Base-by-base conservation (phyloP, 2,329 filamentous ascomycete genomes). In the Curvularia sp. region DNA sequence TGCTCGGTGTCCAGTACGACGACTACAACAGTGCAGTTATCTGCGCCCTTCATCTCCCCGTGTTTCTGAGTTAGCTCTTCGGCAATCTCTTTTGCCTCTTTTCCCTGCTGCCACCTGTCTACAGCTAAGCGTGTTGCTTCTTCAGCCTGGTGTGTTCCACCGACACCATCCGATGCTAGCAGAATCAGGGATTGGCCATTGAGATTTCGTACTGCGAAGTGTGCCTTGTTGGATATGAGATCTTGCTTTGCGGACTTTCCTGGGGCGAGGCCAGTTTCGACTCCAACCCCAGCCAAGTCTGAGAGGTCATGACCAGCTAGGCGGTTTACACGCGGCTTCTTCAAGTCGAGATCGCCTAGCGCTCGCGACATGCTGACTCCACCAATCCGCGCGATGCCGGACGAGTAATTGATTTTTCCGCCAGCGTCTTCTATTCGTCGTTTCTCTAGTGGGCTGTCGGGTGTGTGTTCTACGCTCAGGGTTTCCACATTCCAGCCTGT, bases 311-410 rank as follows among this genome's bases (percentile, higher is more conserved):
- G 68, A 20, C 55, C 65, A 13, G 68, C 67, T 8, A 71, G 62
- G 2, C 66, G 63, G 38, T 71, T 71, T 7, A 71, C 66, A 26
- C 65, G 64, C 0, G 68, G 68, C 10, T 64, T 58, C 51, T 71
- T 71, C 50, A 68, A 60, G 22, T 71, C 62, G 24, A 64, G 49
- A 28, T 71, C 68, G 26, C 68, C 68, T 1, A 71, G 53, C 0
- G 68, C 67, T 6, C 68, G 64, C 30, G 67, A 63, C 68, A 71
- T 71, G n/a, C 58, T 66, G 20, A 71, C 67, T 22, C 59, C 68
- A n/a, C 68, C 68, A 44, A 71, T 62, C 18, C 68, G 58, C 0
- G 68, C 57, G 13, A 63, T 63, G 4, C 68, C 68, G 5, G 68
- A 67, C 31, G 55, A 54, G 20, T 65, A 69, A 10, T 67, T 71